phyloP scores from a whole-genome alignment of 2,329 filamentous ascomycete genomes.

The Biscogniauxia marginata region DNA sequence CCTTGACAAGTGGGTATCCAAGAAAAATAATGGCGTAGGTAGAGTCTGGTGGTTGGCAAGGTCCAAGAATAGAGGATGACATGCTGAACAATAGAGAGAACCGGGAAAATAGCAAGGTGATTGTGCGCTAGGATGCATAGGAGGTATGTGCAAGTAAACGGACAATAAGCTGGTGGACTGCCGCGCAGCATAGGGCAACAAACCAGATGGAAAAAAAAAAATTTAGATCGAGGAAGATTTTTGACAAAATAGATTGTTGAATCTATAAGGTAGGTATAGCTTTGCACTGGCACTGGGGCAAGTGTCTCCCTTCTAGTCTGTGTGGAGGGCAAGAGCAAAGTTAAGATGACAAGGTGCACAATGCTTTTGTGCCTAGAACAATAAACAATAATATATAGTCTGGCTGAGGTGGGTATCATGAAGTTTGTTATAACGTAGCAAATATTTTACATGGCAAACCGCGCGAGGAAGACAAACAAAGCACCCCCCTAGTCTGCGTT shows the following conservation, averaged over 20 bases:
- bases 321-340: too few relatives aligned
- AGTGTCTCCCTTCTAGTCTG: too few relatives aligned
- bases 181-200: not conserved
- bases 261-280: not conserved
- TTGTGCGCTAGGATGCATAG: not conserved
- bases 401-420: not conserved
- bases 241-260: too few relatives aligned
- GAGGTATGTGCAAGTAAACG: not conserved
- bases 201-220: not conserved
- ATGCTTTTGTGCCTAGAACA: too few relatives aligned
- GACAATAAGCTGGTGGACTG: not conserved
- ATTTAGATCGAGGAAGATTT: too few relatives aligned
- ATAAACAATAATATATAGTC: not conserved
- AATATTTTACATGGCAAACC: not conserved
- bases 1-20: too few relatives aligned
- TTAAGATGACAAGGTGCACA: too few relatives aligned
- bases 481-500: not conserved
- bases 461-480: not conserved
- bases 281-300: too few relatives aligned
- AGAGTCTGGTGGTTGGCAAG: too few relatives aligned
- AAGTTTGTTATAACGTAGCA: not conserved
- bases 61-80: not conserved
- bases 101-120: not conserved
- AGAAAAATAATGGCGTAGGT: too few relatives aligned
- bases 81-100: not conserved